Conservation (phyloP, 1,139 yeast species). For the Keqinozyma sinolaborantium region DNA sequence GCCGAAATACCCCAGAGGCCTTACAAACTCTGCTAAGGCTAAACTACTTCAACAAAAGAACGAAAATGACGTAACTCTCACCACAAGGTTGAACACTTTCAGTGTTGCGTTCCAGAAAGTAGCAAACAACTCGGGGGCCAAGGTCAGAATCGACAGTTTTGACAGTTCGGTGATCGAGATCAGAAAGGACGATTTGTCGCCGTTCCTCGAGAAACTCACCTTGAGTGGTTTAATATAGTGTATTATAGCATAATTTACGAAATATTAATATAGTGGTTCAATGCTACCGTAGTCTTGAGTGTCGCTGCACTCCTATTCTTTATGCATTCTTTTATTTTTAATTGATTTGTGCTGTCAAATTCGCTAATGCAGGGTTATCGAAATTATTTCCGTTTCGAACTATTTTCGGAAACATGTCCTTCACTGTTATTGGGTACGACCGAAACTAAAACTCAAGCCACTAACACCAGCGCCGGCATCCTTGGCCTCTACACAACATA, state of each 20-base stretch:
- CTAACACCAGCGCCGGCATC: no score
- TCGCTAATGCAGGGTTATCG: no score
- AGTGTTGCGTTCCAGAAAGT: slow-evolving; percentile 89
- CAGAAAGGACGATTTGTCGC: slow-evolving; percentile 78
- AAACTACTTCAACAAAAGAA: slow-evolving; percentile 25
- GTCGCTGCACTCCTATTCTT: no score
- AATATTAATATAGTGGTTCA: no score
- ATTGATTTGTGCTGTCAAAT: no score
- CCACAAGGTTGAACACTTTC: slow-evolving; percentile 65
- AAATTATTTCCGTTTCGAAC: no score
- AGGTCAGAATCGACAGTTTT: slow-evolving; percentile 87
- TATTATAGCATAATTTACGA: no score
- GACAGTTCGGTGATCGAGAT: slow-evolving; percentile 93
- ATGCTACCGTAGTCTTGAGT: no score
- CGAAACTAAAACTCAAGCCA: no score
- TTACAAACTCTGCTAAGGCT: slow-evolving; percentile 44
- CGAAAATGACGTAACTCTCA: slow-evolving; percentile 21
- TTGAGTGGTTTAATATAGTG: slow-evolving; percentile 35
- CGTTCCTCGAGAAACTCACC: slow-evolving; percentile 76
- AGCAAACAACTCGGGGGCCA: slow-evolving; percentile 79
- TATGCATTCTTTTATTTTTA: no score
- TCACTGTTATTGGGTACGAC: no score
- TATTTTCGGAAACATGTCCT: no score
- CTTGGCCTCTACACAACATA: slow-evolving; percentile 23
- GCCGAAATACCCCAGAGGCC: slow-evolving; percentile 71